phyloP scores from a whole-genome alignment of 2,329 filamentous ascomycete genomes.

The Arthrobotrys sinensis region DNA sequence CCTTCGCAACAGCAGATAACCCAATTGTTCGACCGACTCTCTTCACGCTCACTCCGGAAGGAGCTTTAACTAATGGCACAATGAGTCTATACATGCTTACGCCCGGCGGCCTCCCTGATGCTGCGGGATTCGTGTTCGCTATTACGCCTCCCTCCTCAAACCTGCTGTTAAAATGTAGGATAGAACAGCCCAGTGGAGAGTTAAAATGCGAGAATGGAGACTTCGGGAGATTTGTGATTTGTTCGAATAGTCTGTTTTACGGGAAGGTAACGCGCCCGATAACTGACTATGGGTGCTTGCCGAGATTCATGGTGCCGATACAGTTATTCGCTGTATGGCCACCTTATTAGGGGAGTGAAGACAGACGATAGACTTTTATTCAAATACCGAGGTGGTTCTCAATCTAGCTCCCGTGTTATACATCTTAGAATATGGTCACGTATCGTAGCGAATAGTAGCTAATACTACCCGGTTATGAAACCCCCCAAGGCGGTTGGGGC shows the following conservation, averaged over 20 bases:
- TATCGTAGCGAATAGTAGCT: too few relatives aligned
- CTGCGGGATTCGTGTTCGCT: not conserved
- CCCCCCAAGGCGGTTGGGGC: too few relatives aligned
- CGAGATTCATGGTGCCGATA: not conserved
- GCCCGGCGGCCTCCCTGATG: slow-evolving; percentile 1
- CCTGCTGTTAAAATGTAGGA: not conserved
- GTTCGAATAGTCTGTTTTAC: not conserved
- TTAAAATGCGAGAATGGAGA: slow-evolving; percentile 14
- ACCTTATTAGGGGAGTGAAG: not conserved
- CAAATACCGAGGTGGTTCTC: not conserved
- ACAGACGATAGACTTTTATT: too few relatives aligned
- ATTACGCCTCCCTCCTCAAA: slow-evolving; percentile 5
- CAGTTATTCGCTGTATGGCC: slow-evolving; percentile 13
- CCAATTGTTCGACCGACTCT: not conserved
- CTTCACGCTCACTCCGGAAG: not conserved
- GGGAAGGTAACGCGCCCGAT: not conserved
- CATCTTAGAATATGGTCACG: too few relatives aligned
- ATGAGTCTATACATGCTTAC: slow-evolving; percentile 1
- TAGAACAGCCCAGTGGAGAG: not conserved
- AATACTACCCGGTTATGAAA: too few relatives aligned
- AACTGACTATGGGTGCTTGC: slow-evolving; percentile 6
- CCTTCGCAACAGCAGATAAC: not conserved
- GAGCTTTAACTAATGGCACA: slow-evolving; percentile 11
- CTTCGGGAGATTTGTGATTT: slow-evolving; percentile 12
- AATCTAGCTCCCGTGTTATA: too few relatives aligned